Base-by-base conservation (phyloP, 108 stramenopile species). In the Skeletonema grethae region DNA sequence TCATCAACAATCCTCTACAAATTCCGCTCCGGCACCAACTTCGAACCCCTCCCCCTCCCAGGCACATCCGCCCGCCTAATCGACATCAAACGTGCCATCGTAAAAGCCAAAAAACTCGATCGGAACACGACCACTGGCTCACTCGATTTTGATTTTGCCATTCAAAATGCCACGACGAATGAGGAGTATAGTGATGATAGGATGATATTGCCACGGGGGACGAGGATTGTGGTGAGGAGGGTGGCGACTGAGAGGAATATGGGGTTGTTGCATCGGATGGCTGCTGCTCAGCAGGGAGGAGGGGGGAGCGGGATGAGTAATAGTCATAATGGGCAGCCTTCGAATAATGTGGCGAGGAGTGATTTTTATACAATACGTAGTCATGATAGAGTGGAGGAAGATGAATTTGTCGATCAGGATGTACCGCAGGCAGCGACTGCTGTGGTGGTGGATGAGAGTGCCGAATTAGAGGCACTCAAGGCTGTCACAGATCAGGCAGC, bases 41-140 rank as follows among this genome's bases (percentile, higher is more conserved):
- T 90, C 76, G 88, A 90, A 73, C 69, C 90, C 16, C 72, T 95
- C 59, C 86, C 89, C 25, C 65, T 93, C 18, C 89, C 90, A 0
- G 93, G 90, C 15, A 85, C 88, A 10, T 81, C 90, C n/a, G 90
- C 90, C 53, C 89, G 93, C 22, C 77, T 95, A 20, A 85, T 92
- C 80, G 93, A 95, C 68, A 85, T 95, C 68, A 95, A 95, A 70
- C 89, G 88, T 12, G 93, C 89, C 63, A 95, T 95, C 58, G 87
- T 92, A 35, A 79, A 73, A 25, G 89, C 85, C 18, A 92, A 90
- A 34, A 89, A 89, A 41, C 82, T 92, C 32, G 89, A 89, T 63
- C 30, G 60, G 35, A 39, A 59, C 22, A 22, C 71, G 25, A 70
- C 67, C 55, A 53, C 67, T 41, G 85, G 85, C 13, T 41, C 65